Conservation (phyloP, 208 protist species). For the Acanthamoeba triangularis region DNA sequence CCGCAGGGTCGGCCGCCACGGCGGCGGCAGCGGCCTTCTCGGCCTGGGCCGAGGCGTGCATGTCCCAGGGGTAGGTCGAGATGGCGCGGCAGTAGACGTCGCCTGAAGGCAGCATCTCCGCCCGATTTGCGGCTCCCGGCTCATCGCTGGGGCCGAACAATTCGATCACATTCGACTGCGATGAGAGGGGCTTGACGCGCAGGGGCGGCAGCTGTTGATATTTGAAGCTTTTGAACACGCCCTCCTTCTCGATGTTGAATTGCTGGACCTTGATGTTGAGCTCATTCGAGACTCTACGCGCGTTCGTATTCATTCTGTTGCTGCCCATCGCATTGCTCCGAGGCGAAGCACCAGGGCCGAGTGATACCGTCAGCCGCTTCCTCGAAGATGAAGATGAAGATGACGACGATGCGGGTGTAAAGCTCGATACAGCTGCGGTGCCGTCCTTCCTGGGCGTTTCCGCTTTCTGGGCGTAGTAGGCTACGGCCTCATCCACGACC, state of each 20-base stretch:
- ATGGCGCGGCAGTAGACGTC: conserved; percentile 61
- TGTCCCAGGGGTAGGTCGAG: conserved; percentile 54
- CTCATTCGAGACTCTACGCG: background rate
- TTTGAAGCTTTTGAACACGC: conserved; percentile 69
- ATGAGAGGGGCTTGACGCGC: conserved; percentile 51
- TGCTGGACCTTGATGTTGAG: conserved; percentile 64
- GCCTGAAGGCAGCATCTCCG: background rate
- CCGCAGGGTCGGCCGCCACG: background rate
- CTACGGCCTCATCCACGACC: background rate
- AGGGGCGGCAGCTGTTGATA: conserved; percentile 65
- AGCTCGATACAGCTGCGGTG: background rate
- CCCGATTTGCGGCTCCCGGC: background rate
- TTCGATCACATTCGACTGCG: conserved; percentile 53
- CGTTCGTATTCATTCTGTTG: conserved; percentile 1
- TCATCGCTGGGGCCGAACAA: conserved; percentile 66
- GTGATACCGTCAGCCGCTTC: background rate
- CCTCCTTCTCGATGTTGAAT: conserved; percentile 68
- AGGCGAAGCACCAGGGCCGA: background rate
- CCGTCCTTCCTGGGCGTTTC: background rate
- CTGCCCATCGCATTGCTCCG: background rate
- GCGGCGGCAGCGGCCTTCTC: background rate
- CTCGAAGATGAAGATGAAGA: background rate
- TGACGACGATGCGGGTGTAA: background rate
- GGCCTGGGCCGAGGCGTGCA: conserved; percentile 25
- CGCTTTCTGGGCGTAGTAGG: conserved; percentile 48